Evolutionary conservation across 129 eudicot species (phyloP), one percentile per base, ranked within the genome.

Genomic region (Heracleum sosnowskyi): DNA sequence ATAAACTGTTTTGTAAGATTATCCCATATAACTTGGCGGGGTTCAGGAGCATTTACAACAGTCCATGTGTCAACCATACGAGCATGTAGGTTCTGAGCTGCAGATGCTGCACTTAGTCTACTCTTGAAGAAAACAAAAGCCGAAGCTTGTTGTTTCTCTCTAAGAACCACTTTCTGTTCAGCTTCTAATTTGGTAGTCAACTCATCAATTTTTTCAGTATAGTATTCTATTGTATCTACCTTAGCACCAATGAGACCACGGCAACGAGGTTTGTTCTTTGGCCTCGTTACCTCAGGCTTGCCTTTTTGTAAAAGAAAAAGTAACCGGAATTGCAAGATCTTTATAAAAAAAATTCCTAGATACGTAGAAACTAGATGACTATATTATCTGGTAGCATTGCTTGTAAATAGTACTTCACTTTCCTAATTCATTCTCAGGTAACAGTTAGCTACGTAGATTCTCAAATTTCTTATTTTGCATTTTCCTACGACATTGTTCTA

Each of bases 61-160:
- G 97, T 96, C 99, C 99, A 96, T 24, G 86, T 80, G 83, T 96
- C 97, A 60, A 89, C 88, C 85, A 89, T 86, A 69, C 80, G 89
- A 7, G 87, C 89, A 75, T 96, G 99, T 4, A 89, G 86, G 81
- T 88, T 87, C 75, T 96, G 99, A 42, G 89, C 88, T 39, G 99
- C 99, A 31, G 97, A 74, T 20, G 97, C 90, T 16, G 97, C 97
- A 11, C 88, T 69, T 26, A 84, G 85, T 80, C 99, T 85, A 82
- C 53, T 82, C 26, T 83, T 86, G 81, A 92, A 96, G 77, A 96
- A 90, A 39, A 90, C 86, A 29, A 96, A 31, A 7, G 99, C 99
- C 1, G 99, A 77, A 36, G 84, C 77, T 74, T 84, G 90, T 77
- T 90, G 97, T 73, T 85, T 90, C 55, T 96, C 99, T 51, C 69